Percentiles rank a stretch among this genome's conserved stretches.
phyloP scores from a whole-genome alignment of 208 protist species.

The Trichomonas tenax region DNA sequence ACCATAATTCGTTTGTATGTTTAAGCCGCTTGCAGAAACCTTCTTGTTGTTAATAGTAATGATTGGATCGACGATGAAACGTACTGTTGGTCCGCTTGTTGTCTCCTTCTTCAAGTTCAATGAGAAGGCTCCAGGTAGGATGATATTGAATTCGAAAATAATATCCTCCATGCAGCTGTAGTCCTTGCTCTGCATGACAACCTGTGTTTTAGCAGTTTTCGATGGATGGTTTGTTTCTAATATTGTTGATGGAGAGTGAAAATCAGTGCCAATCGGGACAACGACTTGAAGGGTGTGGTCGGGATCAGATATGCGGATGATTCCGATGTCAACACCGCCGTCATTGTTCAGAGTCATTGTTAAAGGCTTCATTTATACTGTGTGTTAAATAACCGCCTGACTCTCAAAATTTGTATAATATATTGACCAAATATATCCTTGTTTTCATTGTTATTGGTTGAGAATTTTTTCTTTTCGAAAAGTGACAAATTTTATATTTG shows the following conservation, averaged over 20 bases:
- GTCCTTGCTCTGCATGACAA: background rate
- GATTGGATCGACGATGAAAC: background rate
- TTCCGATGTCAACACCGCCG: background rate
- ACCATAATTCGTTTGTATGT: slow-evolving; percentile 4
- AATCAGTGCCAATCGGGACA: background rate
- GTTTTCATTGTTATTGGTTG: too few relatives aligned
- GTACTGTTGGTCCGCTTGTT: background rate
- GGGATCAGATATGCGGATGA: background rate
- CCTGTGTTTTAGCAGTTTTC: background rate
- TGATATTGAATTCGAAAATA: background rate
- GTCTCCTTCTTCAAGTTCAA: background rate
- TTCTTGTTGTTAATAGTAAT: background rate
- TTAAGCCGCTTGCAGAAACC: background rate
- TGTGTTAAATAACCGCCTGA: background rate
- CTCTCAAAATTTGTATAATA: background rate
- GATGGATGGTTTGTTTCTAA: background rate
- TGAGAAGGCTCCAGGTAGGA: background rate
- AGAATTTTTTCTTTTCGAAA: too few relatives aligned
- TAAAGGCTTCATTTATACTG: background rate
- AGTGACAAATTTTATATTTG: too few relatives aligned
- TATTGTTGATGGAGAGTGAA: background rate
- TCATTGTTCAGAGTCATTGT: background rate
- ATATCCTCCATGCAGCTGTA: background rate
- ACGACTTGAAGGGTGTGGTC: background rate
- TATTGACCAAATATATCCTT: background rate